Base-by-base conservation (phyloP, 2,329 filamentous ascomycete genomes). In the Nothophoma quercina region DNA sequence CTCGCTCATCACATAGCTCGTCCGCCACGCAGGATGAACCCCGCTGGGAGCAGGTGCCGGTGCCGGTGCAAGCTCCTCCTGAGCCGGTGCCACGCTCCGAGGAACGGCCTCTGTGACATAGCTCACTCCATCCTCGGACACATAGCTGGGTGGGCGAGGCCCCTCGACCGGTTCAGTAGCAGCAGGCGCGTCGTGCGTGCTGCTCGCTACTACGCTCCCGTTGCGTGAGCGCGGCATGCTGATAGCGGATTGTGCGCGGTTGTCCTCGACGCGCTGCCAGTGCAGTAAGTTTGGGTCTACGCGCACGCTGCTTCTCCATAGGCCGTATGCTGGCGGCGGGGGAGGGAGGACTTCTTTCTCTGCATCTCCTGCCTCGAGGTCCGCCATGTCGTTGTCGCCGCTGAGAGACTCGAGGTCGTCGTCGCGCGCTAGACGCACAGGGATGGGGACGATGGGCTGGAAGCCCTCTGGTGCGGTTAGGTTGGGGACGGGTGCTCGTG, bases 231-330 rank as follows among this genome's bases (percentile, higher is more conserved):
- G 34, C 3, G 32, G 39, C 26, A 45, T 39, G 2, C 40, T 41
- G 22, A 51, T 45, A 10, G 46, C 46, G 6, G 33, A 46, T 13
- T 38, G 36, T 6, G 43, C 33, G 5, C 48, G 30, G 26, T 32
- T 33, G 2, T 46, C 51, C 1, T 71, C 65, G 8, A 70, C 88
- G 29, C 88, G 84, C 72, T 89, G 86, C 91, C 91, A 96, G 70
- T 89, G 91, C 21, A 96, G 80, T 12, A 91, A 80, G 66, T 93
- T 85, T 1, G 91, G 91, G 65, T 96, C 89, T 25, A 92, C 88
- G 39, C 90, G 83, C 0, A 95, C 90, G 66, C 88, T 93, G 72
- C 88, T 87, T 44, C 91, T 82, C 90, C 91, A 96, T 1, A 91
- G 77, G 0, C 92, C 92, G 69, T 96, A 96, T 2, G 91, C 91